Conservation (phyloP, 129 eudicot species). For the Artemisia argyi region DNA sequence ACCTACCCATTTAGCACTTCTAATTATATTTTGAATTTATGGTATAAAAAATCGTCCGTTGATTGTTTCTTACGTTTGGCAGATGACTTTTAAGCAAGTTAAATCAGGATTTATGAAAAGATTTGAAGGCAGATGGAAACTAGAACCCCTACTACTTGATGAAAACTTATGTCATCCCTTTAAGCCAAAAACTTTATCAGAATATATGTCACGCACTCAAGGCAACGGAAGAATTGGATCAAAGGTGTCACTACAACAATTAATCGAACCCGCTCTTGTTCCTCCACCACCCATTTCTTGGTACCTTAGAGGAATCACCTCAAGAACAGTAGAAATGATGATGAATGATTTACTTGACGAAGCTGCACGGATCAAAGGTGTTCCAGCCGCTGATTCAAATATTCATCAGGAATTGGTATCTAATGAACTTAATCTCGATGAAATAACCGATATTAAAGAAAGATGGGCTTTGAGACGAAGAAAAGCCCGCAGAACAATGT, state of each 20-base stretch:
- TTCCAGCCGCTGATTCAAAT: slow-evolving; percentile 11
- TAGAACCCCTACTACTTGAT: slow-evolving; percentile 66
- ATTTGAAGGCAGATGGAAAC: slow-evolving; percentile 79
- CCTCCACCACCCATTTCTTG: slow-evolving; percentile 99
- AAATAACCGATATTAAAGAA: slow-evolving; percentile 56
- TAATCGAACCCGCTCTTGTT: slow-evolving; percentile 77
- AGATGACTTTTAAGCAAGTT: slow-evolving; percentile 93
- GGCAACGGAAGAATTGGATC: slow-evolving; percentile 91
- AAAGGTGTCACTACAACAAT: slow-evolving; percentile 64
- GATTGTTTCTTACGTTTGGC: slow-evolving; percentile 14
- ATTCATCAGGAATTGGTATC: slow-evolving; percentile 15
- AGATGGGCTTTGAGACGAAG: slow-evolving; percentile 83
- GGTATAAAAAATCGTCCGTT: neutral
- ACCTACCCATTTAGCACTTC: neutral
- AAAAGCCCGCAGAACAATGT: slow-evolving; percentile 33
- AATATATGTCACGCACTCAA: slow-evolving; percentile 56
- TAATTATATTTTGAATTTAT: neutral
- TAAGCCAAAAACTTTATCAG: slow-evolving; percentile 59
- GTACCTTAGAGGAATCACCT: slow-evolving; percentile 88
- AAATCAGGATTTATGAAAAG: slow-evolving; percentile 88
- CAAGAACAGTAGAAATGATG: slow-evolving; percentile 85
- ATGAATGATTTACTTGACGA: slow-evolving; percentile 71
- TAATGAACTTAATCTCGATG: slow-evolving; percentile 22
- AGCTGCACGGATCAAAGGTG: slow-evolving; percentile 70
- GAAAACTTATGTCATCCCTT: slow-evolving; percentile 67